Base-by-base conservation (phyloP, 768 basidiomycete genomes). In the Mycena chlorophos region DNA sequence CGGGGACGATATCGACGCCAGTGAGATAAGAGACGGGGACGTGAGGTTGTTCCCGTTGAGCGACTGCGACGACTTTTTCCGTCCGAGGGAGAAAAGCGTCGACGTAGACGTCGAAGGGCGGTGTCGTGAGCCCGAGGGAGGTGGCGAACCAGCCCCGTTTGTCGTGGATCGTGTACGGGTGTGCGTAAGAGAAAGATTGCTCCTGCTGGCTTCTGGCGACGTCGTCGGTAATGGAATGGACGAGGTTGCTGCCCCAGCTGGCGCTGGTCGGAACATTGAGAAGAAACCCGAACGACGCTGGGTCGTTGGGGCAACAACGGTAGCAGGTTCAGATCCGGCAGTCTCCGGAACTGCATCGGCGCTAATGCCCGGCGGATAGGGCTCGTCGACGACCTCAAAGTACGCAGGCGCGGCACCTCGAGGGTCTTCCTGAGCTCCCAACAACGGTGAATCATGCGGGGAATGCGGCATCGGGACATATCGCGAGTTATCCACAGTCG, bases 1-100 rank as follows among this genome's bases (percentile, higher is more conserved):
- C 5, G 91, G 91, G 4, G 87, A 66, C 4, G 88, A 90, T 54
- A 93, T 92, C 10, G 82, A 88, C 60, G 83, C 76, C 30, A 91
- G 74, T 17, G 89, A 89, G 53, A 89, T 84, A 51, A 79, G 73
- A 19, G 88, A 88, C 6, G 88, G 83, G 1, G 86, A 88, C 29
- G 78, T 83, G 45, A 84, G 76, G 52, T 73, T 70, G 55, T 69
- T 69, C 16, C 71, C 71, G 51, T 74, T 72, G 25, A 75, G 66
- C 6, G 75, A 78, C 19, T 71, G 68, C 30, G 69, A 65, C 42
- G 80, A 76, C 58, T 73, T 74, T 66, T 82, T 75, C 56, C 81
- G 74, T 37, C 80, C 75, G 27, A 80, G 57, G 0, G 79, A 73
- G 39, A 84, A 79, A 69, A 83, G 79, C 43, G 74, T 71, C 5